Evolutionary conservation across 345 rosid genomes (phyloP), one percentile per base, ranked within the genome.

Genomic region (Linum lewisii): DNA sequence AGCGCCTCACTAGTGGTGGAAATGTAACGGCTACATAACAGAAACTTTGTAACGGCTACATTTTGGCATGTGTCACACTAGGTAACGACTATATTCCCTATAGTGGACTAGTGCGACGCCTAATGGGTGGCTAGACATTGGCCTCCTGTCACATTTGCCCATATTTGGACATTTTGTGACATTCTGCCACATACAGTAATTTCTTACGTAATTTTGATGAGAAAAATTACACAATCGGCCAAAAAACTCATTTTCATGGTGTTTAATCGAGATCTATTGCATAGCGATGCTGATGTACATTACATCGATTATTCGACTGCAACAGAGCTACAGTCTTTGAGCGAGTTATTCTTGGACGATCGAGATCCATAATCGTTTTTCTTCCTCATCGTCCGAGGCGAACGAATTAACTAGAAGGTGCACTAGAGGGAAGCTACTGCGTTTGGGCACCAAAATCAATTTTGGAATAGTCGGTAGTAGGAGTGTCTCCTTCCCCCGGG

Each of bases 391-490:
- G 24, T 83, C 85, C 14, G 81, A 79, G 24, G 81, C 82, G 0
- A 93, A 79, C 32, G 96, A n/a, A n/a, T n/a, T n/a, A 87, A 19
- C 65, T 83, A 0, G 77, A 74, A 20, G 72, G 77, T 2, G 54
- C 81, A 23, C 60, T 79, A 5, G 75, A 84, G 0, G 91, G 75
- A 11, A 72, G 61, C 20, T 87, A 84, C 73, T 90, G 97, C 67
- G 83, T 73, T 1, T 90, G 97, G 97, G 70, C 65, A 20, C 91
- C 95, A 0, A 82, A 78, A 37, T 63, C 58, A 20, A 37, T 59
- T 3, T 36, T 52, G 32, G 70, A 61, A 0, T 69, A 76, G 22
- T 65, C 78, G 9, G 5, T 42, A 1, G 13, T 16, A 14, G 47
- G 47, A 11, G 47, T 16, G 47, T 42, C 47, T 1, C 47, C 47